A percentile compares a stretch with the other conserved stretches of the same genome.
Evolutionary conservation across 1,139 yeast genomes (phyloP).

Genomic region (Protomyces lactucae-debilis): DNA sequence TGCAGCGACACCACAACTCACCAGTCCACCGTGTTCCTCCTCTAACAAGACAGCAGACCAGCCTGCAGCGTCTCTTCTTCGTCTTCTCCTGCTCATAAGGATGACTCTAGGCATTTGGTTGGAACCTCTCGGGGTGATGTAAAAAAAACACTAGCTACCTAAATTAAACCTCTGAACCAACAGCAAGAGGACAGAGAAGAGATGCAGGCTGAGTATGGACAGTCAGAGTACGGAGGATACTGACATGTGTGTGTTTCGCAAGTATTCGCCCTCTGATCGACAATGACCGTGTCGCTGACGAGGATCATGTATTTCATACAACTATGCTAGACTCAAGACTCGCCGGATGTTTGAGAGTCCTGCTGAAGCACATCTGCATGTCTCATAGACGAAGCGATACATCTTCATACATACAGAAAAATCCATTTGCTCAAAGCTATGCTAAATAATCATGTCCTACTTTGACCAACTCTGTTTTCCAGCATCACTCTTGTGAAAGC

Average conservation of each 20-base stretch:
- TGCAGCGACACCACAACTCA: background rate
- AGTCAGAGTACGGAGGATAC: too few species aligned
- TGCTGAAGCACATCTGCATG: conserved; percentile 7
- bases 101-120: conserved; percentile 27
- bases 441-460: background rate
- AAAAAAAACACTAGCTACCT: conserved; percentile 27
- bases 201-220: background rate
- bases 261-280: conserved; percentile 25
- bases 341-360: conserved; percentile 23
- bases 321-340: conserved; percentile 18
- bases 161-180: conserved; percentile 25
- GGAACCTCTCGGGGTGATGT: conserved; percentile 20
- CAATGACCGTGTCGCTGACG: conserved; percentile 1
- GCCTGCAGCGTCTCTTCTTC: background rate
- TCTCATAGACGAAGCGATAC: conserved; percentile 26
- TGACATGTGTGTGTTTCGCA: background rate
- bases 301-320: conserved; percentile 21
- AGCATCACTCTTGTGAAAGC: conserved; percentile 9
- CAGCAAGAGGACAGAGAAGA: conserved; percentile 1
- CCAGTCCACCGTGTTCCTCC: background rate
- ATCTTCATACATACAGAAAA: background rate
- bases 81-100: background rate
- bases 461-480: conserved; percentile 21
- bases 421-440: background rate
- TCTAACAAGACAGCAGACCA: background rate